phyloP scores from a whole-genome alignment of 202 grass and related monocot genomes.

The Carex sylvatica region DNA sequence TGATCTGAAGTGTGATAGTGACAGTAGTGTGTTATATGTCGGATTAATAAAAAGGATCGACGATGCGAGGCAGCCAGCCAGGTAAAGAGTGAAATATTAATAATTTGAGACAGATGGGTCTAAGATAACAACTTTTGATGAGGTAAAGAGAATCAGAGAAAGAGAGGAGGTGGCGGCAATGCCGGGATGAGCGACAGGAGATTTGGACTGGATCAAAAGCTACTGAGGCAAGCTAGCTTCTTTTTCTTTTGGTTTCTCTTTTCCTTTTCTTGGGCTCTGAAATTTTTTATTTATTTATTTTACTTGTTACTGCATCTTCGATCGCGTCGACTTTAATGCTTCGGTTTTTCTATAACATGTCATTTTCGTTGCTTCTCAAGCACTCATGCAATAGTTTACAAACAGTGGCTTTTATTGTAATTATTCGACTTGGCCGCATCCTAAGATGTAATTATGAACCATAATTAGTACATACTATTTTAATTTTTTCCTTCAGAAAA shows the following conservation, averaged over 20 bases:
- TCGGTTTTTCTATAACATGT: constrained; percentile 2
- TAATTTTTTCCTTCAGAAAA: too few relatives aligned
- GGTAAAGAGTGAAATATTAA: neutral
- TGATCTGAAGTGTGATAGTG: neutral
- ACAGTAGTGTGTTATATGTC: neutral
- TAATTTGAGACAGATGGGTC: constrained; percentile 1
- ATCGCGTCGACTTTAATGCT: neutral
- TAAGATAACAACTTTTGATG: neutral
- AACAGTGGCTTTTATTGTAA: neutral
- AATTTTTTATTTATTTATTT: constrained; percentile 14
- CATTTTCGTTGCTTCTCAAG: neutral
- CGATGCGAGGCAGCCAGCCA: neutral
- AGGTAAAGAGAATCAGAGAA: neutral
- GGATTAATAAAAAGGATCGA: neutral
- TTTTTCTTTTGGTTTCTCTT: constrained; percentile 3
- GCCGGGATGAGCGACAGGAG: neutral
- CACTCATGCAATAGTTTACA: neutral
- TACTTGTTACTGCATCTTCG: neutral
- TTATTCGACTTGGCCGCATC: too few relatives aligned
- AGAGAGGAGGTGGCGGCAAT: neutral
- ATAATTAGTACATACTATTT: too few relatives aligned
- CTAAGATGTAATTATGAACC: too few relatives aligned
- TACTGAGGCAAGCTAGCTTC: neutral
- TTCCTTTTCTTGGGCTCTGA: constrained; percentile 2
- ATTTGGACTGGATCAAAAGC: constrained; percentile 2